A percentile compares a stretch with the other conserved stretches of the same genome.
These are phyloP conservation scores for Forsythia viridissima DNA, from an alignment of 257 asterid species.

Conservation along the genomic window DNA sequence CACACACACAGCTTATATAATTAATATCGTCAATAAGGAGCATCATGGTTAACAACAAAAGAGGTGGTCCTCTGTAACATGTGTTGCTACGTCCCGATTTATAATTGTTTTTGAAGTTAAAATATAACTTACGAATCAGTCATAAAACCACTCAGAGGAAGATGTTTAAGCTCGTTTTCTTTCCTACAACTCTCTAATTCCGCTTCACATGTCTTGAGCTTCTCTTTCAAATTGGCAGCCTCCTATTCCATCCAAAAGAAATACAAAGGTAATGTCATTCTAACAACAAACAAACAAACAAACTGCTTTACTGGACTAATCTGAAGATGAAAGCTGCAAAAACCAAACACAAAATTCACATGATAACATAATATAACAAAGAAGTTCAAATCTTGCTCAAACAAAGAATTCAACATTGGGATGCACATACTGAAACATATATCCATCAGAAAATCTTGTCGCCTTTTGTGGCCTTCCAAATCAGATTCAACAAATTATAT, in stretches of 20 bases:
- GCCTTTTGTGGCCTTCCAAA: not conserved
- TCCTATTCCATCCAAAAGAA: constrained; percentile 48
- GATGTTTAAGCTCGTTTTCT: constrained; percentile 49
- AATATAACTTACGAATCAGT: constrained; percentile 53
- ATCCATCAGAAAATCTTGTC: not conserved
- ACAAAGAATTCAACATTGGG: not conserved
- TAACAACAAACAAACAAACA: constrained; percentile 2
- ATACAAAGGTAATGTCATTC: not conserved
- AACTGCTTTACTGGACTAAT: not conserved
- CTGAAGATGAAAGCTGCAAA: not conserved
- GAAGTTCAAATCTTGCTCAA: not conserved
- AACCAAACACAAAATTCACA: not conserved
- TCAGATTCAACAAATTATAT: too few relatives aligned
- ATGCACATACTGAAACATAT: not conserved
- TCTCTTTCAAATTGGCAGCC: constrained; percentile 56
- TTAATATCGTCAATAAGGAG: not conserved
- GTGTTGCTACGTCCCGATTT: not conserved
- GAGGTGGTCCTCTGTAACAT: not conserved
- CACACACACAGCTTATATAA: not conserved
- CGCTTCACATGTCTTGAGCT: constrained; percentile 43
- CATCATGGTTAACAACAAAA: not conserved
- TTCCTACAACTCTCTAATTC: constrained; percentile 64
- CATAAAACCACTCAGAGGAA: constrained; percentile 58
- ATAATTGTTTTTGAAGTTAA: constrained; percentile 13
- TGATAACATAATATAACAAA: not conserved